Evolutionary conservation across 1,284 basidiomycete species (phyloP), one percentile per base, ranked within the genome.

Genomic region (Pseudozyma sp.): DNA sequence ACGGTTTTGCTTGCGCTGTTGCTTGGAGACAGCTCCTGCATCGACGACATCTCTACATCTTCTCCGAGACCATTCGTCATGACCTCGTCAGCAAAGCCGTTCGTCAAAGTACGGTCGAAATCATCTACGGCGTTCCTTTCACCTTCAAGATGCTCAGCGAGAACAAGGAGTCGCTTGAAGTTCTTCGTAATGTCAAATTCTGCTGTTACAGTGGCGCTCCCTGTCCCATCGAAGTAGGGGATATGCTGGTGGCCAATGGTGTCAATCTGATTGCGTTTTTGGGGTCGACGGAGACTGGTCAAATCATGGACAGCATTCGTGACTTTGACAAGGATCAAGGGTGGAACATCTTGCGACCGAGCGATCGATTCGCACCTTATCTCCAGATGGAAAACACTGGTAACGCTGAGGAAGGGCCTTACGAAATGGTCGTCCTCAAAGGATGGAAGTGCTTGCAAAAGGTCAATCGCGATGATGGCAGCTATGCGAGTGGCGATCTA

Each of bases 401-500:
- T 19, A 69, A 44, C 10, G 54, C 52, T 25, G 58, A 72, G 3
- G 56, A 70, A 12, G 66, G 70, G 16, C 67, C 87, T 0, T 89
- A 86, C 70, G 90, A 91, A 77, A 85, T 89, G 5, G 86, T 89
- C 39, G 86, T 90, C 52, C 85, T 87, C 50, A 87, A 89, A 50
- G 89, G 89, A 1, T 91, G 89, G 87, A 88, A 87, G 9, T 86
- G 87, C 1, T 89, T 89, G 82, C 55, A 58, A 34, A 75, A 78
- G 81, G 87, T 86, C 36, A 90, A 90, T 79, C 86, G 88, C 38
- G 87, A 88, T 0, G 89, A 91, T 65, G 88, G 88, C 0, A 88
- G 88, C 8, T 91, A 89, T 74, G 88, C 88, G 2, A 90, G 89
- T 10, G 89, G 88, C 59, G 90, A 91, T 71, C 85, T 90, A 13